phyloP scores from a whole-genome alignment of 2,329 filamentous ascomycete genomes.

The Penicillium corylophilum region DNA sequence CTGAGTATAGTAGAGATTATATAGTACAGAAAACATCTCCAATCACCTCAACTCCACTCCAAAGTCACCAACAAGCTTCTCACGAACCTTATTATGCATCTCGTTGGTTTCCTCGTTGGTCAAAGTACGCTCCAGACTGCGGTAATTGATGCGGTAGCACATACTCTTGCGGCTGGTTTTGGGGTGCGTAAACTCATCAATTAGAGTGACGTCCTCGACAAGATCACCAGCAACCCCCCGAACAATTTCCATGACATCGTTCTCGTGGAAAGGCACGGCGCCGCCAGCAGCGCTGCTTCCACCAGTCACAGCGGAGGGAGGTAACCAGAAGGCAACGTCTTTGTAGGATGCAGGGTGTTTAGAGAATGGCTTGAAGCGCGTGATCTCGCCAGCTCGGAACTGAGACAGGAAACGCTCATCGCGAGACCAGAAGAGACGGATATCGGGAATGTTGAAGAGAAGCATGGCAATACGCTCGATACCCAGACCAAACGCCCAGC shows the following conservation, averaged over 20 bases:
- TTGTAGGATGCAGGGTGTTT: slow-evolving; percentile 87
- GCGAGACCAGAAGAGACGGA: slow-evolving; percentile 90
- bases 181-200: slow-evolving; percentile 86
- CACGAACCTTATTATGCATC: slow-evolving; percentile 68
- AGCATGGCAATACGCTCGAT: slow-evolving; percentile 97
- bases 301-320: slow-evolving; percentile 39
- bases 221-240: slow-evolving; percentile 76
- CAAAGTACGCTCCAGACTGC: slow-evolving; percentile 85
- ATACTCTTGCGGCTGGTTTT: slow-evolving; percentile 79
- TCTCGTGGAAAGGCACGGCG: slow-evolving; percentile 71
- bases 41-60: slow-evolving; percentile 73
- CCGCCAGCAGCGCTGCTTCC: slow-evolving; percentile 40
- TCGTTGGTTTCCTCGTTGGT: slow-evolving; percentile 77
- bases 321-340: slow-evolving; percentile 93
- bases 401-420: slow-evolving; percentile 84
- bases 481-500: slow-evolving; percentile 95
- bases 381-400: slow-evolving; percentile 60
- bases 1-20: slow-evolving; percentile 8
- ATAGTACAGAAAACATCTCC: slow-evolving; percentile 17
- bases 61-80: slow-evolving; percentile 65
- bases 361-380: slow-evolving; percentile 80
- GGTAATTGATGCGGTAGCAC: slow-evolving; percentile 92
- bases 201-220: slow-evolving; percentile 81
- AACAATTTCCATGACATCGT: slow-evolving; percentile 96
- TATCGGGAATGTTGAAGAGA: slow-evolving; percentile 92